A percentile compares a stretch with the other conserved stretches of the same genome.
Evolutionary conservation across 192 early-diverging fungal species (phyloP).

Genomic region (Irineochytrium annulatum): DNA sequence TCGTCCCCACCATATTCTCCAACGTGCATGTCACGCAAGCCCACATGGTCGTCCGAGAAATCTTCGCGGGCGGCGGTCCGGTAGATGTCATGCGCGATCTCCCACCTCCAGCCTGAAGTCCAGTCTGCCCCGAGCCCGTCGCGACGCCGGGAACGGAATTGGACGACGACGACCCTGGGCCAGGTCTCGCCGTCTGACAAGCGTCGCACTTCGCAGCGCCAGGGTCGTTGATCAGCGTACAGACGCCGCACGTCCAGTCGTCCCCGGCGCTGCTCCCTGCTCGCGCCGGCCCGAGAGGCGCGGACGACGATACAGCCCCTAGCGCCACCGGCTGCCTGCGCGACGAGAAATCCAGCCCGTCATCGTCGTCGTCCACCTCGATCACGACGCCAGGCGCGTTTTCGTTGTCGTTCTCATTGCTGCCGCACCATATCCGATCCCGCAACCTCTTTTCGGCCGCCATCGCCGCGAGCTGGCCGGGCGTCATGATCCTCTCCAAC

Average conservation of each 20-base stretch:
- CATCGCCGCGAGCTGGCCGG: conserved; percentile 57
- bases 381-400: not conserved
- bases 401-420: conserved; percentile 1
- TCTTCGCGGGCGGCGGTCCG: not conserved
- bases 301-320: not conserved
- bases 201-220: conserved; percentile 5
- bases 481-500: conserved; percentile 31
- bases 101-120: not conserved
- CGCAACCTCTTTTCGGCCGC: conserved; percentile 63
- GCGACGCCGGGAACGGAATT: too few relatives aligned
- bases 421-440: conserved; percentile 72
- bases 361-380: not conserved
- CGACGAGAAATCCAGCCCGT: not conserved
- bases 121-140: not conserved
- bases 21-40: not conserved
- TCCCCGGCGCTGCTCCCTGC: not conserved
- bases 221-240: not conserved
- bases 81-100: not conserved
- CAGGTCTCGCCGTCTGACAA: not conserved
- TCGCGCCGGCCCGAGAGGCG: not conserved
- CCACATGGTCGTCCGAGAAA: not conserved
- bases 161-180: not conserved
- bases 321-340: not conserved
- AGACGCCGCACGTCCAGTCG: not conserved
- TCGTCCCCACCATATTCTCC: not conserved